Base-by-base conservation (phyloP, 345 rosid species). In the Populus ilicifolia region DNA sequence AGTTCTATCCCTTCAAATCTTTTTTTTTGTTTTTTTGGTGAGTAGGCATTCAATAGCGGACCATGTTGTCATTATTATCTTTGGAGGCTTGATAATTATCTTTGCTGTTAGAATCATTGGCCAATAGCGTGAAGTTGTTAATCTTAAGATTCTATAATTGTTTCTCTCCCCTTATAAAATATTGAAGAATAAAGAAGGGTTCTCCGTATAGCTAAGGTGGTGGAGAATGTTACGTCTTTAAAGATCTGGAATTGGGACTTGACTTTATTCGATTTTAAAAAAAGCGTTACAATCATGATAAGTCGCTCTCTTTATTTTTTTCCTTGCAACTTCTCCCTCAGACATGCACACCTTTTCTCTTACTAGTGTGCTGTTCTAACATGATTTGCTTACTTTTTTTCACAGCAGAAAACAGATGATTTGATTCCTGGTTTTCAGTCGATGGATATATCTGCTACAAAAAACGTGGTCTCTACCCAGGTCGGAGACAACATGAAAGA, bases 341-440 rank as follows among this genome's bases (percentile, higher is more conserved):
- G 38, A 65, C 36, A 16, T 23, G 35, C 35, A 2, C 7, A 11
- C 66, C 20, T 69, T 10, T 17, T 7, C 33, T 70, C 36, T 27
- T 23, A 8, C 2, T 6, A 59, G 16, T n/a, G 1, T 75, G 29
- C 23, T 33, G 3, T 14, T 10, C 12, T 67, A 46, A 44, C 30
- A 41, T 44, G 33, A 1, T 33, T 70, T 13, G 8, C 65, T 13
- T 18, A 38, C 59, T 38, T 79, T 35, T 69, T 13, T 23, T 52
- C 17, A 29, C 77, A 64, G 77, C 68, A 25, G 62, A 75, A 62
- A 71, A 71, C 64, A 59, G 65, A 77, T 74, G 86, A 67, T n/a
- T 46, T 75, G 48, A 36, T 67, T 23, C 8, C 56, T 21, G 39
- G 52, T 69, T 39, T 83, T 16, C 72, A 76, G 64, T 68, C 73